Evolutionary conservation across 2,329 filamentous ascomycete species (phyloP).

Genomic region (Hypoxylon sp.): DNA sequence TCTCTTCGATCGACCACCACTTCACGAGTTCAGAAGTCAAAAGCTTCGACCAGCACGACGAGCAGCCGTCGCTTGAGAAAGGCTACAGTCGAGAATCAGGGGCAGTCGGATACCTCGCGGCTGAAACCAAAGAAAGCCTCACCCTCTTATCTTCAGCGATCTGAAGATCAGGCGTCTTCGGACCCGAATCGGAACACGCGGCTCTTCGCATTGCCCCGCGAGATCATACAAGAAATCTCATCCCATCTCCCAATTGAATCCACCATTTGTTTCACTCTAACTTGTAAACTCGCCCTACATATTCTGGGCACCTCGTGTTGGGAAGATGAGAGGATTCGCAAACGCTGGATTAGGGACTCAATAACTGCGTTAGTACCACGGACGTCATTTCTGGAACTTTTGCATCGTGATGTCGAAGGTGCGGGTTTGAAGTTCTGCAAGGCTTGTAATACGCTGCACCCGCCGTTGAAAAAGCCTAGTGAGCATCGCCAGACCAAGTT

Average conservation of each 20-base stretch:
- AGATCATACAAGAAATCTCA: slow-evolving; percentile 7
- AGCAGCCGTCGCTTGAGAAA: background rate
- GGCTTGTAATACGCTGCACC: slow-evolving; percentile 14
- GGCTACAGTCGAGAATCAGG: background rate
- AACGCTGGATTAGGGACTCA: background rate
- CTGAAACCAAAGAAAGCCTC: background rate
- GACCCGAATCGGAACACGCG: slow-evolving; percentile 4
- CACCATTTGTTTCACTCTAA: background rate
- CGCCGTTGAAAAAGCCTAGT: slow-evolving; percentile 5
- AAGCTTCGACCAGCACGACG: background rate
- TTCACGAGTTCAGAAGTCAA: background rate
- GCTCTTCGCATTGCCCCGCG: slow-evolving; percentile 10
- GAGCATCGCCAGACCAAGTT: slow-evolving; percentile 10
- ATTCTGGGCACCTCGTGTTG: slow-evolving; percentile 4
- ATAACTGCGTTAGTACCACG: background rate
- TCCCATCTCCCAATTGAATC: slow-evolving; percentile 6
- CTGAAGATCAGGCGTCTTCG: background rate
- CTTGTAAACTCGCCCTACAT: slow-evolving; percentile 14
- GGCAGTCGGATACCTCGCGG: background rate
- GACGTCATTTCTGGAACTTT: background rate
- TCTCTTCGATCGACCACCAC: background rate
- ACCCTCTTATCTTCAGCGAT: slow-evolving; percentile 5
- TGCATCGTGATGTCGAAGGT: background rate
- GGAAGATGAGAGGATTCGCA: slow-evolving; percentile 1
- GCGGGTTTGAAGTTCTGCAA: slow-evolving; percentile 2